Conservation (phyloP, 805 yeast species). For the Ogataea trehaloabstinens region DNA sequence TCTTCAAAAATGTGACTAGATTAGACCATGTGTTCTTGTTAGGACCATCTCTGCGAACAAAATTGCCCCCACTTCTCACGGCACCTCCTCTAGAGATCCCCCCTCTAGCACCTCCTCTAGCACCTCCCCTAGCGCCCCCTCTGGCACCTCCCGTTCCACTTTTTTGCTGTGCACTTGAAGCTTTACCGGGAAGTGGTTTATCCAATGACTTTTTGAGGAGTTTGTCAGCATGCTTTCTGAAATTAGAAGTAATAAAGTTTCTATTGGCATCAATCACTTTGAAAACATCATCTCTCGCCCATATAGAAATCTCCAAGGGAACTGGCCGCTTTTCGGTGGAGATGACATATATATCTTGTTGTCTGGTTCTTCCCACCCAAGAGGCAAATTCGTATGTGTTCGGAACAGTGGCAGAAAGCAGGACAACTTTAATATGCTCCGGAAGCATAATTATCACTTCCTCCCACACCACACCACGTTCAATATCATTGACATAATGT, state of each 20-base stretch:
- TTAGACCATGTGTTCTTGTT: conserved; percentile 76
- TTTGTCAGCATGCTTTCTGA: conserved; percentile 54
- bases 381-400: conserved; percentile 96
- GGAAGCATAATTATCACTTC: conserved; percentile 98
- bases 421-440: conserved; percentile 87
- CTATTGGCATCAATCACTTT: conserved; percentile 76
- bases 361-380: conserved; percentile 98
- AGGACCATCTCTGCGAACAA: conserved; percentile 60
- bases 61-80: conserved; percentile 24
- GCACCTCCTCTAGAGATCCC: conserved; percentile 24
- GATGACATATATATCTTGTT: conserved; percentile 92
- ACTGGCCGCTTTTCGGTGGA: conserved; percentile 97
- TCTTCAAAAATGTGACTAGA: conserved; percentile 66
- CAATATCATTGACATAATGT: conserved; percentile 94
- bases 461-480: conserved; percentile 99
- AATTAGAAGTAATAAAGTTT: conserved; percentile 64
- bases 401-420: conserved; percentile 97
- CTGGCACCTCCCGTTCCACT: conserved; percentile 36
- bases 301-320: conserved; percentile 81
- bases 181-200: conserved; percentile 26
- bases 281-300: conserved; percentile 74
- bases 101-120: conserved; percentile 25
- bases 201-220: conserved; percentile 43
- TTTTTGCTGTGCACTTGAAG: conserved; percentile 32
- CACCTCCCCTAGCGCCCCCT: conserved; percentile 29